Percentiles rank a stretch among this genome's conserved stretches.
Evolutionary conservation across 345 rosid genomes (phyloP).

Genomic region (Excoecaria agallocha): DNA sequence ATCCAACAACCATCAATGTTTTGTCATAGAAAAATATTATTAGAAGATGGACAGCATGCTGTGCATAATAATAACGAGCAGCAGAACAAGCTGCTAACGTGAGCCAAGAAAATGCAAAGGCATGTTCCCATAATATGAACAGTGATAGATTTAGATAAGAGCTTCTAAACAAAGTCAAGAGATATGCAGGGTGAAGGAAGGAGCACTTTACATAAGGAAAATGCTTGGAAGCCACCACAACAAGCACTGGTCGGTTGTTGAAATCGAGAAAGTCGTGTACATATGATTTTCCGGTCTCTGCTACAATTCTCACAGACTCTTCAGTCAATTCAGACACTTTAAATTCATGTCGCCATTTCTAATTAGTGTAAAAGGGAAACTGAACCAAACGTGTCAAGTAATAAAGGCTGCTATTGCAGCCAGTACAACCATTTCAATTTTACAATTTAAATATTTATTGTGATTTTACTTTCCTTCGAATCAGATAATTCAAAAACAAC

Average conservation of each 20-base stretch:
- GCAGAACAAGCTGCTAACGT: neutral
- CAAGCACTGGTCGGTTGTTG: slow-evolving; percentile 66
- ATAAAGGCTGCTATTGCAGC: too few species aligned
- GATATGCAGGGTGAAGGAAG: neutral
- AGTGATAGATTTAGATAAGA: neutral
- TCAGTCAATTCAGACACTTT: slow-evolving; percentile 59
- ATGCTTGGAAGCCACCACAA: slow-evolving; percentile 84
- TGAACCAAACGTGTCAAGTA: neutral
- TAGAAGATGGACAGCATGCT: neutral
- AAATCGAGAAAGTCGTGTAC: slow-evolving; percentile 72
- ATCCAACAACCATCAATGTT: neutral
- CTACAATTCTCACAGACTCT: slow-evolving; percentile 54
- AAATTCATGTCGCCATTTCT: slow-evolving; percentile 92
- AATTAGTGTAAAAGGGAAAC: slow-evolving; percentile 30
- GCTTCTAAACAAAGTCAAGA: neutral
- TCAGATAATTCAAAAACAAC: neutral
- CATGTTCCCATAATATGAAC: neutral
- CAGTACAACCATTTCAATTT: neutral
- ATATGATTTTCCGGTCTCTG: slow-evolving; percentile 71
- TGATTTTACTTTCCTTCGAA: neutral
- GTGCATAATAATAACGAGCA: neutral
- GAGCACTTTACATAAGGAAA: slow-evolving; percentile 47
- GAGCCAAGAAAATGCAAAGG: too few species aligned
- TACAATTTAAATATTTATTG: neutral
- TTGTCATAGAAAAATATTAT: neutral